These are phyloP conservation scores for Euphrasia arctica DNA, from an alignment of 305 asterid species.

Conservation along the genomic window DNA sequence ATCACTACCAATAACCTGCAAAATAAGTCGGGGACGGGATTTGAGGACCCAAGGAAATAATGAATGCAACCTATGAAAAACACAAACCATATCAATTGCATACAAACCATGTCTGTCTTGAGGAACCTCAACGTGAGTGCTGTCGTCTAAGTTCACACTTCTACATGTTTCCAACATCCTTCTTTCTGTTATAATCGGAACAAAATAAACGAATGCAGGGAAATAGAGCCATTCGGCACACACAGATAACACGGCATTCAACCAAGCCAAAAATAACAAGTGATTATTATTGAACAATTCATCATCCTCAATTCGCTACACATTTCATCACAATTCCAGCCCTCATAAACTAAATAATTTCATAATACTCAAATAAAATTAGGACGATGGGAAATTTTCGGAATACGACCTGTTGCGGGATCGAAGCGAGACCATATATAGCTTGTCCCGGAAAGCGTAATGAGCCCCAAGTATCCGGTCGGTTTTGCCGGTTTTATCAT, in stretches of 20 bases:
- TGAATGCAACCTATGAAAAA: constrained; percentile 12
- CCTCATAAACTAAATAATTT: not conserved
- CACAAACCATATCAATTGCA: too few species aligned
- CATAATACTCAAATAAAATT: not conserved
- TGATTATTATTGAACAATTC: not conserved
- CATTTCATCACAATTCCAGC: not conserved
- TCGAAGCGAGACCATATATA: constrained; percentile 89
- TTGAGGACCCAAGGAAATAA: constrained; percentile 14
- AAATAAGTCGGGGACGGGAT: constrained; percentile 16
- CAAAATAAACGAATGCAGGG: not conserved
- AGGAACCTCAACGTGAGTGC: constrained; percentile 73
- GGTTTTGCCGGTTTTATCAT: constrained; percentile 48
- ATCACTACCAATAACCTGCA: constrained; percentile 38
- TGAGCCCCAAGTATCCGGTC: constrained; percentile 65
- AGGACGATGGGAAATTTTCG: not conserved
- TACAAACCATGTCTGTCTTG: constrained; percentile 77
- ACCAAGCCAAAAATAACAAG: not conserved
- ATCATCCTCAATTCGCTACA: not conserved
- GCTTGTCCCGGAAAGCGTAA: constrained; percentile 78
- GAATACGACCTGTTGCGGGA: constrained; percentile 52
- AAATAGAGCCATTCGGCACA: not conserved
- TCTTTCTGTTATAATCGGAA: not conserved
- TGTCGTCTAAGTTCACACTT: constrained; percentile 51
- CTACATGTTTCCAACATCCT: constrained; percentile 45
- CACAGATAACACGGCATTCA: not conserved